phyloP scores from a whole-genome alignment of 768 basidiomycete genomes.

The Ephemerocybe angulata region DNA sequence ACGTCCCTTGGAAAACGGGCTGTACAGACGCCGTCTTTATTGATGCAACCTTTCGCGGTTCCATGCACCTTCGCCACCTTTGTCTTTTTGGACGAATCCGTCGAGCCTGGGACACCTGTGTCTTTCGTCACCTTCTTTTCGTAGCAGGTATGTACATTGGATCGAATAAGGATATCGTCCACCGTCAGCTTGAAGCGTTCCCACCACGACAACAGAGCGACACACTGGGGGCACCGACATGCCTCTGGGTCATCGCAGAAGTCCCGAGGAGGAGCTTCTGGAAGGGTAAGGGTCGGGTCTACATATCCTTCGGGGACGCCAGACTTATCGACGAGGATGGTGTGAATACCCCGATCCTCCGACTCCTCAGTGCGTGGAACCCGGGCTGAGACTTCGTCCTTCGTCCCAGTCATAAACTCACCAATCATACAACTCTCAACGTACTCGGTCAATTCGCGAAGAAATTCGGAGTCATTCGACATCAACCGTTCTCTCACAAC shows the following conservation, averaged over 20 bases:
- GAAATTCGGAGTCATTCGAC: not conserved
- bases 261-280: not conserved
- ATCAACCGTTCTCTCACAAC: not conserved
- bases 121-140: not conserved
- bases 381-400: not conserved
- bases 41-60: constrained; percentile 19
- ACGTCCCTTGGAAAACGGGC: constrained; percentile 29
- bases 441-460: not conserved
- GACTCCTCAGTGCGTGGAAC: not conserved
- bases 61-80: constrained; percentile 2
- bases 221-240: not conserved
- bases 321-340: not conserved
- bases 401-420: not conserved
- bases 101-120: constrained; percentile 13
- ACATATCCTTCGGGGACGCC: not conserved
- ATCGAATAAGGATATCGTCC: constrained; percentile 24
- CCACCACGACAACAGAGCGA: constrained; percentile 15
- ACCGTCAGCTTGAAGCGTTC: constrained; percentile 14
- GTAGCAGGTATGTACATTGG: constrained; percentile 29
- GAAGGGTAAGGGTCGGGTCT: not conserved
- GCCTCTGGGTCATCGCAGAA: not conserved
- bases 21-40: constrained; percentile 28
- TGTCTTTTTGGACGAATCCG: not conserved
- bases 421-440: not conserved
- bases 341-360: not conserved